Evolutionary conservation across 2,329 filamentous ascomycete genomes (phyloP).

Genomic region (Xylariomycetidae sp.): DNA sequence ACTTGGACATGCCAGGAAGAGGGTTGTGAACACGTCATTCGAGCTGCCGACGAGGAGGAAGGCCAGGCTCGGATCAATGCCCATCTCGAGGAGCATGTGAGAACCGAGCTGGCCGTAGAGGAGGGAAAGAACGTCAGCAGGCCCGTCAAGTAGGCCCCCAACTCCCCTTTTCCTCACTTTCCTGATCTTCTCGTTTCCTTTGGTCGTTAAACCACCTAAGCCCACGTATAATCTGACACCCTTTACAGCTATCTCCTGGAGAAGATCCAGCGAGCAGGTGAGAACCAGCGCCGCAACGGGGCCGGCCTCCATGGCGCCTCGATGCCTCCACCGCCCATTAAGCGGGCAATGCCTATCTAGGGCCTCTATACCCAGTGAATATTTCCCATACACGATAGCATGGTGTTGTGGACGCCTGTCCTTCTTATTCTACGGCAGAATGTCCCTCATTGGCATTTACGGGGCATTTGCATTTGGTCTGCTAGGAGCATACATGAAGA

Average conservation of each 20-base stretch:
- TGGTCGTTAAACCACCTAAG: not conserved
- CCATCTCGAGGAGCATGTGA: conserved; percentile 57
- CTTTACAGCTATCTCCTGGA: conserved; percentile 46
- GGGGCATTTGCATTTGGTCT: too few relatives aligned
- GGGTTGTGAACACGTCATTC: conserved; percentile 58
- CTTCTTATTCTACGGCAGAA: too few relatives aligned
- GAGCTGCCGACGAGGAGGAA: conserved; percentile 50
- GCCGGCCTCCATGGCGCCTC: conserved; percentile 25
- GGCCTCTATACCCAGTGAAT: too few relatives aligned
- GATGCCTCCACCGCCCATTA: conserved; percentile 37
- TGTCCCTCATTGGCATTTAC: too few relatives aligned
- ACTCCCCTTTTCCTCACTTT: conserved; percentile 29
- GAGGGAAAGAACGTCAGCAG: conserved; percentile 49
- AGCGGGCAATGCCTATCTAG: conserved; percentile 36
- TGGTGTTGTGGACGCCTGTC: too few relatives aligned
- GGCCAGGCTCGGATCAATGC: conserved; percentile 51
- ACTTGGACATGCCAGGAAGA: conserved; percentile 62
- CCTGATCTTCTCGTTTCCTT: conserved; percentile 8
- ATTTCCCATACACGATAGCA: too few relatives aligned
- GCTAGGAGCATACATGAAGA: too few relatives aligned
- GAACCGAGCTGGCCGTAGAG: conserved; percentile 47
- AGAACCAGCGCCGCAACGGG: conserved; percentile 29
- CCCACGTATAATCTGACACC: conserved; percentile 8
- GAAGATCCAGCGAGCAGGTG: conserved; percentile 43
- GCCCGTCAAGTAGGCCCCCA: conserved; percentile 51